phyloP scores from a whole-genome alignment of 495 filamentous ascomycete species.

The Tuber aestivum region DNA sequence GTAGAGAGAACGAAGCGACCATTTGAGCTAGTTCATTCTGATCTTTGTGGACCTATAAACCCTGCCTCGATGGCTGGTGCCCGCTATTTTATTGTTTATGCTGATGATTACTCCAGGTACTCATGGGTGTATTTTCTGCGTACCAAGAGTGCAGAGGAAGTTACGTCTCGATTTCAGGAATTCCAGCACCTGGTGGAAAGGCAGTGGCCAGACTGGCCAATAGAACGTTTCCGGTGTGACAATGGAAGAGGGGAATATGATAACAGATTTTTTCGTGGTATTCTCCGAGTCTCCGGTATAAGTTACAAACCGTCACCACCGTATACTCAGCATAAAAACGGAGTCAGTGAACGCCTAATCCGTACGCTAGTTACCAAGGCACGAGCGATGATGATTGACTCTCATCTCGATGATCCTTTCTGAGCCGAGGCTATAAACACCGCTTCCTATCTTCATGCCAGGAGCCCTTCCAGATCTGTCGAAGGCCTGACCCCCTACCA shows the following conservation, averaged over 20 bases:
- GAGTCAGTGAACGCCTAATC: conserved; percentile 2
- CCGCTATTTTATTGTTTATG: background rate
- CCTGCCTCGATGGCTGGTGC: background rate
- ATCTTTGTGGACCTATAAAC: background rate
- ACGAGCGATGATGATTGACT: background rate
- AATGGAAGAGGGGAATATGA: conserved; percentile 7
- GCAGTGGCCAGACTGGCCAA: background rate
- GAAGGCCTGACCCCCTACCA: background rate
- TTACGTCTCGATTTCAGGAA: background rate
- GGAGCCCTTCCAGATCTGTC: background rate
- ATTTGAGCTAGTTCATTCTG: background rate
- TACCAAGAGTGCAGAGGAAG: background rate
- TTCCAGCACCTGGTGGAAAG: background rate
- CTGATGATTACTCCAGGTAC: background rate
- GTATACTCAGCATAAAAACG: conserved; percentile 10
- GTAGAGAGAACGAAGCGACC: background rate
- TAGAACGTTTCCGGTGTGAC: background rate
- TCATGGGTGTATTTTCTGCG: background rate
- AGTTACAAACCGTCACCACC: conserved; percentile 5
- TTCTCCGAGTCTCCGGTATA: background rate
- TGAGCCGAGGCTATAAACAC: conserved; percentile 1
- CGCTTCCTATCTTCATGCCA: background rate
- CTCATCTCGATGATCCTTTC: background rate
- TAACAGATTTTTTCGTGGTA: background rate
- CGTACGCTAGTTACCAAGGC: background rate